These are phyloP conservation scores for Solanum tacnaense DNA, from an alignment of 257 asterid genomes.

Conservation along the genomic window DNA sequence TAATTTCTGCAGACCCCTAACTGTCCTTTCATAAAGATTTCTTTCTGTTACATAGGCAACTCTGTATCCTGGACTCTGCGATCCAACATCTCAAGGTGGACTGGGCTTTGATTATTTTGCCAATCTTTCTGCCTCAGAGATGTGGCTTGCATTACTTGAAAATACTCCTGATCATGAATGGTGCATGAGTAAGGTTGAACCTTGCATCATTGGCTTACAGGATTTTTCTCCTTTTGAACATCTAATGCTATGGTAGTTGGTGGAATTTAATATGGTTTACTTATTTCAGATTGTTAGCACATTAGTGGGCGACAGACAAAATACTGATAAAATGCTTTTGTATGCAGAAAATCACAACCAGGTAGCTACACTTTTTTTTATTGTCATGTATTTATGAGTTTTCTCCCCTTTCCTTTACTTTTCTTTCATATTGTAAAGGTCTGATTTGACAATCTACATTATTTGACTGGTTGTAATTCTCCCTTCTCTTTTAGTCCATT, in stretches of 20 bases:
- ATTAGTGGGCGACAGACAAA: slow-evolving; percentile 43
- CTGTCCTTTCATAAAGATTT: slow-evolving; percentile 5
- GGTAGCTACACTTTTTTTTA: slow-evolving; percentile 25
- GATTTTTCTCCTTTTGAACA: not conserved
- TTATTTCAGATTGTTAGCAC: slow-evolving; percentile 60
- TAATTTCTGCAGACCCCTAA: not conserved
- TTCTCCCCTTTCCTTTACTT: not conserved
- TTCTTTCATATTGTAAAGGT: not conserved
- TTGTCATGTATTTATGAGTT: not conserved
- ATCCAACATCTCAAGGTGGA: slow-evolving; percentile 90
- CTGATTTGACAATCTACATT: not conserved
- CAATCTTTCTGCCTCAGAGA: slow-evolving; percentile 83
- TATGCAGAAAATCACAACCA: slow-evolving; percentile 97
- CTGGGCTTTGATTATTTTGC: slow-evolving; percentile 88
- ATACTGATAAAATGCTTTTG: slow-evolving; percentile 65
- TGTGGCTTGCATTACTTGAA: slow-evolving; percentile 72
- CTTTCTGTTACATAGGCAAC: slow-evolving; percentile 50
- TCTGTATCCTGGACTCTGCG: slow-evolving; percentile 89
- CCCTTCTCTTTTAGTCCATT: slow-evolving; percentile 61
- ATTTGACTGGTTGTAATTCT: not conserved
- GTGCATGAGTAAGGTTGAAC: slow-evolving; percentile 90
- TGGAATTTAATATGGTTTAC: slow-evolving; percentile 5
- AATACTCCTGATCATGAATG: slow-evolving; percentile 75
- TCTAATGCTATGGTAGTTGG: not conserved
- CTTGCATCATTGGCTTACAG: not conserved